Conservation (phyloP, 805 yeast genomes). For the Metschnikowia shivogae region DNA sequence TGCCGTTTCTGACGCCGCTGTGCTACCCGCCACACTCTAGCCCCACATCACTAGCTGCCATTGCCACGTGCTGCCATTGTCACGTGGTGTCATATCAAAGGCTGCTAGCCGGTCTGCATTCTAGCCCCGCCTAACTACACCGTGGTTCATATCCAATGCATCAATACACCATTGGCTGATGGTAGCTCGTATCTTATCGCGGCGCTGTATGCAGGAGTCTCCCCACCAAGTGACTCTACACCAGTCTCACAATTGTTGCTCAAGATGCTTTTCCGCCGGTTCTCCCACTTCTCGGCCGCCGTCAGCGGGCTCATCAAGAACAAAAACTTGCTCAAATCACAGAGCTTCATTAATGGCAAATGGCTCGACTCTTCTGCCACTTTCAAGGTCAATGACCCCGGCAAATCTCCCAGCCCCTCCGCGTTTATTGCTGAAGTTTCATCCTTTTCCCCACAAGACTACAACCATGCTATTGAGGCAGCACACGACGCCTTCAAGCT, state of each 20-base stretch:
- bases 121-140: no score
- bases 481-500: constrained; percentile 51
- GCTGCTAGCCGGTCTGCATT: no score
- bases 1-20: no score
- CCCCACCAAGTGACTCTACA: no score
- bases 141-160: no score
- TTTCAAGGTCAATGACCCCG: constrained; percentile 76
- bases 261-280: constrained; percentile 1
- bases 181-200: no score
- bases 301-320: constrained; percentile 32
- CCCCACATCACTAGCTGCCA: no score
- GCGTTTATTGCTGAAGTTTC: constrained; percentile 50
- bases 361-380: constrained; percentile 52
- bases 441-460: constrained; percentile 47
- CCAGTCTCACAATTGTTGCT: no score
- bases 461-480: constrained; percentile 51
- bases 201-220: background rate
- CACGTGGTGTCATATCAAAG: no score
- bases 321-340: constrained; percentile 50
- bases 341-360: constrained; percentile 66
- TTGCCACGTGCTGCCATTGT: no score
- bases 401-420: constrained; percentile 41
- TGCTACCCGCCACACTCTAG: no score
- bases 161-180: no score
- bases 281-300: constrained; percentile 3